Base-by-base conservation (phyloP, 106 monocot species). In the Alisma plantagoaquatica region DNA sequence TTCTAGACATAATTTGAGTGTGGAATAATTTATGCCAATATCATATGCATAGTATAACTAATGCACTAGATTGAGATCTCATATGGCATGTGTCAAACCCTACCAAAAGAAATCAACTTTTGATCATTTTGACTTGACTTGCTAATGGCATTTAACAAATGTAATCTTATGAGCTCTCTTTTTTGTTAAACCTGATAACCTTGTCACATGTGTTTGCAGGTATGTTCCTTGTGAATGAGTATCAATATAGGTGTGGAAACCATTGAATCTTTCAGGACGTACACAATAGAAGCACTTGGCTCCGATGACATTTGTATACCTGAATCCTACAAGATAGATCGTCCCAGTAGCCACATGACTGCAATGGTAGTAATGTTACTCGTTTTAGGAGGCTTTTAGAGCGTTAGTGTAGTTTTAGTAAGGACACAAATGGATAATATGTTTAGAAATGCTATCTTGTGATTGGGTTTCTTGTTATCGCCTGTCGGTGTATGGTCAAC, bases 401-500 rank as follows among this genome's bases (percentile, higher is more conserved):
- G 61, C 33, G 25, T 82, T 26, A 86, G 98, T 56, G 70, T 70
- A 2, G 45, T 27, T 12, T 43, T 85, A 38, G 56, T 64, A 3
- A 54, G 54, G 21, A 48, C 9, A 31, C 53, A 71, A 31, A 27
- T 85, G 31, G 58, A 64, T 33, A 30, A 56, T 26, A 23, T 26
- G 20, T 62, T 50, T 9, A 33, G 46, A 24, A 61, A 70, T 23
- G 75, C 83, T 30, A 46, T 71, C 28, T 66, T 98, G 16, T 98
- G 98, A 90, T 38, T 98, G 50, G 89, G 76, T 1, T 84, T 72
- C 64, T 55, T 90, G 49, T 75, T 77, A 0, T 89, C 68, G 7
- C 82, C 89, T 11, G 67, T 74, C 1, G 98, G 90, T 12, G 98
- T 90, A 10, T 98, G 98, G 98, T 27, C 33, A 10, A 75, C 90